Base-by-base conservation (phyloP, 495 filamentous ascomycete species). In the Diplogelasinospora grovesii region DNA sequence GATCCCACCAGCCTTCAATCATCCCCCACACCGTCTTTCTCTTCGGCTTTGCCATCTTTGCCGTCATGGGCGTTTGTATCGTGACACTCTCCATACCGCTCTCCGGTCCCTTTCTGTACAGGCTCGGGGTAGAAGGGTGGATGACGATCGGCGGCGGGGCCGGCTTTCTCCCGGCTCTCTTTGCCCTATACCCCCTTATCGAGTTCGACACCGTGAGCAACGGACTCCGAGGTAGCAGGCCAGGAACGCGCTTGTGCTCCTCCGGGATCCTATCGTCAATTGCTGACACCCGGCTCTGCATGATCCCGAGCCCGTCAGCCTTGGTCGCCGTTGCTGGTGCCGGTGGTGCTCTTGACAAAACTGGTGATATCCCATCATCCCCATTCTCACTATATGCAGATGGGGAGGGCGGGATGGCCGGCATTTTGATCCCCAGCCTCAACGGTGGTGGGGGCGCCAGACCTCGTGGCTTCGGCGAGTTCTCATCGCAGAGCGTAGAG, bases 1-100 rank as follows among this genome's bases (percentile, higher is more conserved):
- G 38, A 44, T 71, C 68, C 68, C 68, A 71, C 68, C 68, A 71
- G 13, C 67, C 67, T 8, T 70, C 65, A 22, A 67, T 50, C 21
- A 64, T 37, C 8, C 53, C 55, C 48, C 60, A 57, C 28, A 67
- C 45, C 7, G 63, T 69, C 55, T 47, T 66, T 26, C 66, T 41
- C 39, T 44, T 53, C 31, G 59, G 49, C 45, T 56, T 61, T 20
- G 19, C 24, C 28, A 8, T 26, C 13, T 11, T 15, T 0, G 15
- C 23, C 8, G 25, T 13, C 15, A 34, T 24, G 0, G 43, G 43
- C n/a, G 23, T 52, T 10, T 18, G 27, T 8, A 52, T 13, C 20
- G 4, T 31, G 4, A 49, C 48, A 3, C 33, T 46, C 32, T 26
- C 39, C 36, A 41, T 21, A 3, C 28, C 41, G 0, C 42, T 22